Evolutionary conservation across 2,329 filamentous ascomycete genomes (phyloP).

Genomic region (Fusarium kyushuense): DNA sequence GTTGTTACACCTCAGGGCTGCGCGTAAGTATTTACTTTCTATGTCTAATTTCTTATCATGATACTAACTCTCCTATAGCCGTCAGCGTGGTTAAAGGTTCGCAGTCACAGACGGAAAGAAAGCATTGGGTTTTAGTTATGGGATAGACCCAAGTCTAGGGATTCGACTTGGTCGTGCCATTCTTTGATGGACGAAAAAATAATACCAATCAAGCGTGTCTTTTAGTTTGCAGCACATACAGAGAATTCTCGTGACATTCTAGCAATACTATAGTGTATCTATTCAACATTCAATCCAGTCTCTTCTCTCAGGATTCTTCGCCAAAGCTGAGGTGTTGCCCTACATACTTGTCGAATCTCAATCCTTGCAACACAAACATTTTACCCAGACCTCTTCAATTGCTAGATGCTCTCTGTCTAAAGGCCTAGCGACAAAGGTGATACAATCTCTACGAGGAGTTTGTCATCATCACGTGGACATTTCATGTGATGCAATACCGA

Average conservation of each 20-base stretch:
- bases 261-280: neutral
- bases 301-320: neutral
- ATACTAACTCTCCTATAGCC: slow-evolving; percentile 24
- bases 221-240: neutral
- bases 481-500: neutral
- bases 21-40: slow-evolving; percentile 59
- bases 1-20: slow-evolving; percentile 68
- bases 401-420: neutral
- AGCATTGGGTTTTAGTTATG: neutral
- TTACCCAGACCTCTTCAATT: too few species aligned
- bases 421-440: slow-evolving; percentile 48
- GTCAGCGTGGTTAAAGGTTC: slow-evolving; percentile 35
- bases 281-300: neutral
- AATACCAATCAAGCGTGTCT: neutral
- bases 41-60: neutral
- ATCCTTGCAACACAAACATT: neutral
- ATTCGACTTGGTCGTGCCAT: slow-evolving; percentile 1
- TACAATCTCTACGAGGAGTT: slow-evolving; percentile 25
- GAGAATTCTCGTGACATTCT: neutral
- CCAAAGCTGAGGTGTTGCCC: neutral
- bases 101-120: neutral
- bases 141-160: neutral
- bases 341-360: neutral
- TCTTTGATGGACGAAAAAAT: neutral
- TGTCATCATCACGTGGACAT: neutral